Evolutionary conservation across 345 rosid genomes (phyloP), one percentile per base, ranked within the genome.

Genomic region (Leavenworthia alabamica): DNA sequence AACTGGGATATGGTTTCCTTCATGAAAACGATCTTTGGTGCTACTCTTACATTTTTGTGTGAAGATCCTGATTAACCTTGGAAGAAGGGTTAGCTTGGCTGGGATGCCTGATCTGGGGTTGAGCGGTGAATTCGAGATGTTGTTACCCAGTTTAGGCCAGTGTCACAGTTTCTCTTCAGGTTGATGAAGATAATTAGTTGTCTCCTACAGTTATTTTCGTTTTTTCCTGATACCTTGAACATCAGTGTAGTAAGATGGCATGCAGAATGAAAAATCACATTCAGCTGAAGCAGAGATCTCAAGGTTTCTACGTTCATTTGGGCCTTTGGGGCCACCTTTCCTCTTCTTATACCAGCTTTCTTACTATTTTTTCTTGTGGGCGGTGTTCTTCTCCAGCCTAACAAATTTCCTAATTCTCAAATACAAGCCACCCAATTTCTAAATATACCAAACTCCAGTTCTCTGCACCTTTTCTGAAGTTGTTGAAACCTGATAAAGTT

Each of bases 21-120:
- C 43, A 19, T 37, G 70, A 47, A 11, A 33, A 31, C 53, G 66
- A 33, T 17, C 24, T 36, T 37, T 63, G 42, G 35, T 39, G 5
- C 28, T 56, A 42, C 60, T 66, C 62, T 65, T 48, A 53, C 46
- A 22, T n/a, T 4, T 48, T 27, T 59, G 37, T 23, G 19, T 49
- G 52, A 51, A 56, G 67, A 48, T 72, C 35, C 31, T 62, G 63
- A 33, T 17, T 32, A 31, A 40, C 44, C 45, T 56, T 42, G 59
- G 49, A 20, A 70, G 67, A 75, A 64, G 59, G 43, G 55, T 56
- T 72, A 37, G 66, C 23, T 29, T 62, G 60, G 28, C 27, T 43
- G 37, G 20, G 60, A 49, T 36, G 7, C 50, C 28, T 20, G 10
- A 4, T 35, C 28, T 56, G 32, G 31, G 19, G 33, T 58, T 51